phyloP scores from a whole-genome alignment of 371 early-diverging fungal genomes.

The Mucor lusitanicus region DNA sequence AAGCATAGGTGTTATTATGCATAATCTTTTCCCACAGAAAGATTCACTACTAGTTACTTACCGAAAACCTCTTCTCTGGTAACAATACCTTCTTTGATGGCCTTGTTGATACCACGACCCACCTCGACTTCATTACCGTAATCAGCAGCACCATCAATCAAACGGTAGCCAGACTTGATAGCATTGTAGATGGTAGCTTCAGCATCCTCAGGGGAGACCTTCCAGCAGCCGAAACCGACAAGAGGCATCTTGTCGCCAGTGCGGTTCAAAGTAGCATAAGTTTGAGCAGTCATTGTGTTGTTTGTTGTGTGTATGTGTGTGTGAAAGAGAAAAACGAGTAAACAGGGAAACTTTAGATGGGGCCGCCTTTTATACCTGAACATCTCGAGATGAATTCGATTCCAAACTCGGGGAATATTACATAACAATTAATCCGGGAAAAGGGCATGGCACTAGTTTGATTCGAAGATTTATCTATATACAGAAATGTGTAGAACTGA shows the following conservation, averaged over 20 bases:
- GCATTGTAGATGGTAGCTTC: slow-evolving; percentile 51
- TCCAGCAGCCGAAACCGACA: slow-evolving; percentile 44
- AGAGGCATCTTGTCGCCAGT: slow-evolving; percentile 49
- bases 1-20: neutral
- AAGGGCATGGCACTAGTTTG: neutral
- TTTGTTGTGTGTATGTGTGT: slow-evolving; percentile 57
- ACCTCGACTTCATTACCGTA: slow-evolving; percentile 74
- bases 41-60: slow-evolving; percentile 15
- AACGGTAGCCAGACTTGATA: slow-evolving; percentile 49
- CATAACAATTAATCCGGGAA: slow-evolving; percentile 8
- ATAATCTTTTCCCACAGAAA: slow-evolving; percentile 14
- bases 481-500: neutral
- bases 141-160: slow-evolving; percentile 46
- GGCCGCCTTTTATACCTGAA: neutral
- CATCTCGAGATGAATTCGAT: neutral
- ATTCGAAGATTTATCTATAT: slow-evolving; percentile 8
- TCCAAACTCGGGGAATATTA: slow-evolving; percentile 2
- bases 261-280: slow-evolving; percentile 30
- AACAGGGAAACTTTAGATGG: neutral
- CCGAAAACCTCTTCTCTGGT: slow-evolving; percentile 59
- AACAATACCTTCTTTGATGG: slow-evolving; percentile 57
- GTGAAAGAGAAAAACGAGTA: slow-evolving; percentile 30
- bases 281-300: slow-evolving; percentile 33
- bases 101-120: slow-evolving; percentile 60
- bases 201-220: slow-evolving; percentile 31